Percentiles rank a stretch among this genome's conserved stretches.
These are phyloP conservation scores for Quercus alba DNA, from an alignment of 306 rosid genomes.

Conservation along the genomic window DNA sequence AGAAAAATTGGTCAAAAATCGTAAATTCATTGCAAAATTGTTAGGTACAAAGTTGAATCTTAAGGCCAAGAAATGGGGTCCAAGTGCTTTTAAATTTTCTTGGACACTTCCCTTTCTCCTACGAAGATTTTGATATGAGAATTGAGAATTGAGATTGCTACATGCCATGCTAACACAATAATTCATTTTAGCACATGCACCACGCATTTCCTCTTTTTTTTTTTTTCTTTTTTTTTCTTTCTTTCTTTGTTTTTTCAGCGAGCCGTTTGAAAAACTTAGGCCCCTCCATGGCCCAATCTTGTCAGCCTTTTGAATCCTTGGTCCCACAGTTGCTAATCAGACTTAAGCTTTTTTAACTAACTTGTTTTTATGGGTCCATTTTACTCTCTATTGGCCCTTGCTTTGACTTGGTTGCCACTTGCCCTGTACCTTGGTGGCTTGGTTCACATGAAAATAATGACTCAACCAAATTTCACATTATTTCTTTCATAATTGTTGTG, in stretches of 20 bases:
- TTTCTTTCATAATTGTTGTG: no score
- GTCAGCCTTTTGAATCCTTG: constrained; percentile 32
- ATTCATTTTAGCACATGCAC: constrained; percentile 67
- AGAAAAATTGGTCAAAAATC: not conserved
- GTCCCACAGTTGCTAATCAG: constrained; percentile 41
- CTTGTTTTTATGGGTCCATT: constrained; percentile 29
- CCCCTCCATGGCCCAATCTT: constrained; percentile 28
- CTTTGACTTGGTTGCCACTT: constrained; percentile 38
- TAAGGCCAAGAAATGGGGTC: constrained; percentile 31
- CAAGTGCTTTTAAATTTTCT: constrained; percentile 23
- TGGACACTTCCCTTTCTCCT: constrained; percentile 26
- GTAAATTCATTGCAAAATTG: not conserved
- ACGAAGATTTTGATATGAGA: constrained; percentile 46
- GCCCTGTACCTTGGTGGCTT: not conserved
- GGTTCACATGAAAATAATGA: not conserved
- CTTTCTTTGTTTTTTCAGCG: constrained; percentile 8
- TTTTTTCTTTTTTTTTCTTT: not conserved
- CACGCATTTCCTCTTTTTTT: constrained; percentile 5
- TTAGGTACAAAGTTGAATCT: constrained; percentile 32
- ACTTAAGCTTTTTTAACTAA: constrained; percentile 32
- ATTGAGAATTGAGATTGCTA: constrained; percentile 14
- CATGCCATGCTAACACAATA: constrained; percentile 44
- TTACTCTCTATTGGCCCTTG: constrained; percentile 1
- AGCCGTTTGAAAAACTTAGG: constrained; percentile 33
- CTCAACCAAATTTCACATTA: no score